phyloP scores from a whole-genome alignment of 2,329 filamentous ascomycete species.

The Tothia fuscella region DNA sequence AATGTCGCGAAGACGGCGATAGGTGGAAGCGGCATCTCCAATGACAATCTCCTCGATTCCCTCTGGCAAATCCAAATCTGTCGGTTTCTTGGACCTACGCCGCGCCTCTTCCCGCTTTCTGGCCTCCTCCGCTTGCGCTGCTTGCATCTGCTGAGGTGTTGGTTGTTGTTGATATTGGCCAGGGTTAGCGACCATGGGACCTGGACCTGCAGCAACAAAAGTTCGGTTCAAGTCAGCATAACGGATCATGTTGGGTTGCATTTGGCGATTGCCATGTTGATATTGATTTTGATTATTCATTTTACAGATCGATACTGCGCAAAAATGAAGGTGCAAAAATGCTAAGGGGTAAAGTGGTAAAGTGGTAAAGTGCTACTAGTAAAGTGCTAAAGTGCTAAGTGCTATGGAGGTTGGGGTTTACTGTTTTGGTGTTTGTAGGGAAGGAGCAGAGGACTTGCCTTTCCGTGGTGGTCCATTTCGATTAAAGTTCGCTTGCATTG shows the following conservation, averaged over 20 bases:
- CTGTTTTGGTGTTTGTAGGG: too few relatives aligned
- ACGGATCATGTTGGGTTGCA: constrained; percentile 30
- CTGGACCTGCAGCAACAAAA: constrained; percentile 24
- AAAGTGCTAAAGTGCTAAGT: too few relatives aligned
- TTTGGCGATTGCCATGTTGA: background rate
- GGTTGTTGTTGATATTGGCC: background rate
- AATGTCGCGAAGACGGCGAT: constrained; percentile 71
- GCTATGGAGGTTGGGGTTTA: too few relatives aligned
- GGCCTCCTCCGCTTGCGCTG: constrained; percentile 39
- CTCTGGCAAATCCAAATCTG: constrained; percentile 88
- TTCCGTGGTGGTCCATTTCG: too few relatives aligned
- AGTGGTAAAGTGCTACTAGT: too few relatives aligned
- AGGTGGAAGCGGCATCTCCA: constrained; percentile 69
- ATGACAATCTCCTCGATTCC: constrained; percentile 69
- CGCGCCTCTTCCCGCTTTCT: constrained; percentile 47
- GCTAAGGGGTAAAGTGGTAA: too few relatives aligned
- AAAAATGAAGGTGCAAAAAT: too few relatives aligned
- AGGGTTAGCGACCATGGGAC: background rate
- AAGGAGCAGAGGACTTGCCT: too few relatives aligned
- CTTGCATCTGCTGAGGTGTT: constrained; percentile 33
- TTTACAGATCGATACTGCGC: too few relatives aligned
- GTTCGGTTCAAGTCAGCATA: constrained; percentile 36
- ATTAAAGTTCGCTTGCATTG: too few relatives aligned
- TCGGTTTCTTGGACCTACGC: constrained; percentile 76
- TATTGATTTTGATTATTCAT: too few relatives aligned